Evolutionary conservation across 169 alveolate genomes (phyloP).

Genomic region (Plasmodium gonderi): DNA sequence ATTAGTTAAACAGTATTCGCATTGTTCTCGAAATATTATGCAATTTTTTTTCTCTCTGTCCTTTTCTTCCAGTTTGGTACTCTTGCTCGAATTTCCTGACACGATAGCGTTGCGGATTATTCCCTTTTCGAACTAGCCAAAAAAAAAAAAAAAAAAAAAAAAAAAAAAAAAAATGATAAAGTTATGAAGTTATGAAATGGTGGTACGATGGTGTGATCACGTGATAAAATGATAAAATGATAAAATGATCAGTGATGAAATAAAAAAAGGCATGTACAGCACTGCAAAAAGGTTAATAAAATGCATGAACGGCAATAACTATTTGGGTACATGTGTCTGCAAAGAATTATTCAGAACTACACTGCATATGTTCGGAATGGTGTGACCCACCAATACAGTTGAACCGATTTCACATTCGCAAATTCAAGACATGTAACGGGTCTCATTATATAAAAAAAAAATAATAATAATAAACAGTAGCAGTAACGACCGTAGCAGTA

Average conservation of each 20-base stretch:
- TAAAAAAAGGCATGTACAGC: background rate
- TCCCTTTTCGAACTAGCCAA: slow-evolving; percentile 69
- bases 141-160: slow-evolving; percentile 2
- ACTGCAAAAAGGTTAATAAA: background rate
- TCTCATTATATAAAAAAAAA: no score
- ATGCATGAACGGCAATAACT: background rate
- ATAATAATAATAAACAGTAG: no score
- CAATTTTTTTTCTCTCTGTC: slow-evolving; percentile 64
- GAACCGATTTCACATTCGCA: background rate
- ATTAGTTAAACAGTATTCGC: slow-evolving; percentile 82
- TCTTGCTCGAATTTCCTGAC: slow-evolving; percentile 18
- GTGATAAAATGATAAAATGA: no score
- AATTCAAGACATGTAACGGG: no score
- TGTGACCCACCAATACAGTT: background rate
- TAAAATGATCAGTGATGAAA: background rate
- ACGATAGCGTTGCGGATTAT: slow-evolving; percentile 64
- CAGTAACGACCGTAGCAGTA: no score
- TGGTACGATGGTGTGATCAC: background rate
- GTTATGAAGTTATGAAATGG: background rate
- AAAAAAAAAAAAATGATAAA: slow-evolving; percentile 17
- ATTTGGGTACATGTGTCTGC: background rate
- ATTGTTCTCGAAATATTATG: slow-evolving; percentile 81
- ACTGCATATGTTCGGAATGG: background rate
- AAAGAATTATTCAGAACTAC: background rate
- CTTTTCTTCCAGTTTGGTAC: slow-evolving; percentile 34